A percentile compares a stretch with the other conserved stretches of the same genome.
Conservation (phyloP, 192 early-diverging fungal species). For the Backusella mclennaniae region DNA sequence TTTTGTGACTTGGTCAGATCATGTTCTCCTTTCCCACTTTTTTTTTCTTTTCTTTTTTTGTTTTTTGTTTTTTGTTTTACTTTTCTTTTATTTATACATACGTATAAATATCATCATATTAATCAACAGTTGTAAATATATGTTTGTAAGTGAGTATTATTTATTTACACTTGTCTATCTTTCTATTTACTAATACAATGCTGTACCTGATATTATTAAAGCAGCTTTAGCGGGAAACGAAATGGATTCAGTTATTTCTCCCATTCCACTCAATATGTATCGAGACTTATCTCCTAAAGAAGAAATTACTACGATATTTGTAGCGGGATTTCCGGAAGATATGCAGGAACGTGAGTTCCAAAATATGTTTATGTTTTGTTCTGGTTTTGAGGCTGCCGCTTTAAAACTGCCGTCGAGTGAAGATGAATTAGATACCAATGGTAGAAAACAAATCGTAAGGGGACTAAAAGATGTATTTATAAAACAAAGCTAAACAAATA, state of each 20-base stretch:
- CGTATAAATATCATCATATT: not conserved
- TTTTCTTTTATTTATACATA: not conserved
- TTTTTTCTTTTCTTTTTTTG: not conserved
- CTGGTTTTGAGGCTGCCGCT: constrained; percentile 96
- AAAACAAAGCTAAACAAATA: not conserved
- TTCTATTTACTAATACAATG: not conserved
- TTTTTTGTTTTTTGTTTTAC: not conserved
- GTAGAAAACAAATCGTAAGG: constrained; percentile 47
- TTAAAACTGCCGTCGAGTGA: constrained; percentile 84
- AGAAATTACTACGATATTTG: constrained; percentile 98
- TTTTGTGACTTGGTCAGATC: not conserved
- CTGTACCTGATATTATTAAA: not conserved
- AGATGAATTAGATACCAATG: constrained; percentile 45
- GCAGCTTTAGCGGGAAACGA: not conserved
- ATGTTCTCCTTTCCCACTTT: not conserved
- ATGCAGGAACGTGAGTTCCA: constrained; percentile 98
- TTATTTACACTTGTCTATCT: not conserved
- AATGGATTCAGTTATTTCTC: constrained; percentile 5
- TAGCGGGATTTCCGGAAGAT: constrained; percentile 98
- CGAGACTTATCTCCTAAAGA: constrained; percentile 43
- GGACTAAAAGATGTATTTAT: constrained; percentile 77
- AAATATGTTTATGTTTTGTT: constrained; percentile 97
- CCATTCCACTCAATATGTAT: constrained; percentile 4
- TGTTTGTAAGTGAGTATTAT: not conserved
- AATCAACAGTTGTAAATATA: not conserved